Evolutionary conservation across 1,139 yeast genomes (phyloP).

Genomic region (Arxiozyma bovina): DNA sequence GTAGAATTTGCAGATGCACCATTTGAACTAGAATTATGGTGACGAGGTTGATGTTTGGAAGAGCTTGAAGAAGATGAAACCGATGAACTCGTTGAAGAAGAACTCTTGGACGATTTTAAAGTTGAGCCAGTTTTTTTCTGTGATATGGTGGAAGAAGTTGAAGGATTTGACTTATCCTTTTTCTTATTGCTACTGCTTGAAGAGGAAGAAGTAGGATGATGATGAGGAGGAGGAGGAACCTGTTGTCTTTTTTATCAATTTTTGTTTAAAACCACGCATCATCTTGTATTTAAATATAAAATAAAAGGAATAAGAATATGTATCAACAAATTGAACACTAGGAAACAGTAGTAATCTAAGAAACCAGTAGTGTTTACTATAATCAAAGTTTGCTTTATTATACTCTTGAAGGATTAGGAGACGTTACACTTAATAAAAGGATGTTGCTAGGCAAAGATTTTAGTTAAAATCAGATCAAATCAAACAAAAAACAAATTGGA

Average conservation of each 20-base stretch:
- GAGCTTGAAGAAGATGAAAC: slow-evolving; percentile 1
- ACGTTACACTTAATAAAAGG: not conserved
- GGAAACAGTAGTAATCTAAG: not conserved
- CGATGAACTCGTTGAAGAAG: not conserved
- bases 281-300: slow-evolving; percentile 25
- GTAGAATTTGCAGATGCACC: not conserved
- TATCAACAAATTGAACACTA: not conserved
- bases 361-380: no score
- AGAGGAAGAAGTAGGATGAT: slow-evolving; percentile 8
- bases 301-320: not conserved
- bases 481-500: not conserved
- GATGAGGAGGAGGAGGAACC: slow-evolving; percentile 20
- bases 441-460: not conserved
- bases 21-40: slow-evolving; percentile 1
- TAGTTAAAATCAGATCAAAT: not conserved
- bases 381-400: no score
- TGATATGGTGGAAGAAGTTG: not conserved
- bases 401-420: no score
- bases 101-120: not conserved
- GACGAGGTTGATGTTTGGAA: slow-evolving; percentile 3
- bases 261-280: slow-evolving; percentile 42
- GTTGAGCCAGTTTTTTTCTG: not conserved
- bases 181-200: slow-evolving; percentile 24
- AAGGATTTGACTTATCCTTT: slow-evolving; percentile 11
- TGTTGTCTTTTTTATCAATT: slow-evolving; percentile 30